Base-by-base conservation (phyloP, 352 stramenopile species). In the Albugo laibachii region DNA sequence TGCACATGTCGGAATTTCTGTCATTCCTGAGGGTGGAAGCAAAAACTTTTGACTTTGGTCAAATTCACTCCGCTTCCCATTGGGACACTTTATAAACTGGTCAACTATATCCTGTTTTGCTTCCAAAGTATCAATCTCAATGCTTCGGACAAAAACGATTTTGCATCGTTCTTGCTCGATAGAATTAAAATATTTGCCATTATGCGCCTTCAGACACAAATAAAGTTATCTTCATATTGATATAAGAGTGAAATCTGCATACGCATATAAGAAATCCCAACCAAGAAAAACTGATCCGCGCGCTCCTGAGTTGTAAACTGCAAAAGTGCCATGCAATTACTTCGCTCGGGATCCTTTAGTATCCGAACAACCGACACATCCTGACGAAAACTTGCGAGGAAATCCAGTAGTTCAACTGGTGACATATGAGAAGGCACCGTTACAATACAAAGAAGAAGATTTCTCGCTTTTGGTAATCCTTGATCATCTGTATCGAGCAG, bases 121-220 rank as follows among this genome's bases (percentile, higher is more conserved):
- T 49, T 27, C 27, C 18, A 58, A 53, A 0, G 61, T 42, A 55
- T 88, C 77, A 52, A 94, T 94, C 60, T 82, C 73, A 46, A 94
- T 86, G 47, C 66, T 81, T 45, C 71, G 61, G 38, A 94, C 80
- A 56, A 95, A 94, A 41, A 93, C 80, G 54, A 94, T 83, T 44
- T 85, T 83, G 60, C 80, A 94, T 8, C 70, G 67, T 49, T 92
- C 76, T 36, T 80, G 77, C 63, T 94, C 80, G 39, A 95, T 91
- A 47, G 82, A 94, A 58, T 91, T 94, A 57, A 94, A 95, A 49
- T 85, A 89, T 24, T 71, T 86, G 50, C 82, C 79, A 41, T 94
- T 93, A 54, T 88, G 83, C 20, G 72, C 74, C 59, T 87, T 42
- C 20, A 49, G 47, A 50, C 42, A 57, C n/a, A 14, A 45, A 48